Conservation (phyloP, 805 yeast species). For the Saccharomyces jurei region DNA sequence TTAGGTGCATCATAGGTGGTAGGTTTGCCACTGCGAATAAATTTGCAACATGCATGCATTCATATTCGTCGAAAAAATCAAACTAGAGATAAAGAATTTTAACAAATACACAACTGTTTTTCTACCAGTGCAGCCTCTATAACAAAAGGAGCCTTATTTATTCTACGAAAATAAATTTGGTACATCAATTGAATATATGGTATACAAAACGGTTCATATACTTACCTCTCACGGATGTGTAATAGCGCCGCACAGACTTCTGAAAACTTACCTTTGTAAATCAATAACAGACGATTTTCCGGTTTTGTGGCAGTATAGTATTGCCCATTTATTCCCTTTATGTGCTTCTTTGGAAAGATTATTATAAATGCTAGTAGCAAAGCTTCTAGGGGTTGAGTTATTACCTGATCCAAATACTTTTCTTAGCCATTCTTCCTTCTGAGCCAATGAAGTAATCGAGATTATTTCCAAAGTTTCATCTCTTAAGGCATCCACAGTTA, state of each 20-base stretch:
- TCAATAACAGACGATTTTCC: slow-evolving; percentile 63
- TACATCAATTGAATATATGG: neutral
- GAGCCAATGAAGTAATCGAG: slow-evolving; percentile 62
- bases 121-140: neutral
- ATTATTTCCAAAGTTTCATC: slow-evolving; percentile 85
- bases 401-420: slow-evolving; percentile 70
- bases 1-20: neutral
- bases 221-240: neutral
- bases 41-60: neutral
- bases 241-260: neutral
- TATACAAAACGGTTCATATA: neutral
- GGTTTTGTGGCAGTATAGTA: slow-evolving; percentile 70
- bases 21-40: neutral
- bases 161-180: too few relatives aligned
- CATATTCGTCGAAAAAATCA: neutral
- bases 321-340: slow-evolving; percentile 66
- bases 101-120: neutral
- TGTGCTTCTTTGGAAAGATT: slow-evolving; percentile 65
- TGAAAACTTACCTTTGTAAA: slow-evolving; percentile 40
- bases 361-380: slow-evolving; percentile 64
- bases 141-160: neutral
- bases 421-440: slow-evolving; percentile 68
- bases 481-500: slow-evolving; percentile 65
- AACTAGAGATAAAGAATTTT: neutral
- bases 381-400: slow-evolving; percentile 73